These are phyloP conservation scores for Entoloma clypeatum DNA, from an alignment of 1,284 basidiomycete species.

Conservation along the genomic window DNA sequence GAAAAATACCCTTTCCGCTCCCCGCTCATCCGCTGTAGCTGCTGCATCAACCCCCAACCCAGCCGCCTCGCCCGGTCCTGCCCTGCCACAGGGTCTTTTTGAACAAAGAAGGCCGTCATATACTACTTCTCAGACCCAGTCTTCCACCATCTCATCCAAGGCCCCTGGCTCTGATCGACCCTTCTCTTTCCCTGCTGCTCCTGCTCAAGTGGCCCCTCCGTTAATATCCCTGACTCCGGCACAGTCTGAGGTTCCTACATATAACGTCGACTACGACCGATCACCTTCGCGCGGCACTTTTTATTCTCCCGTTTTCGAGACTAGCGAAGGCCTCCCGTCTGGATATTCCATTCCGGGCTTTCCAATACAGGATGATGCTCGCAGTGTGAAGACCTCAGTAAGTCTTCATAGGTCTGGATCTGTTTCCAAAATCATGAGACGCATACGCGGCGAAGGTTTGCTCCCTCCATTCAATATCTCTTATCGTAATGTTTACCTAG, in stretches of 20 bases:
- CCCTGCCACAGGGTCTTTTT: constrained; percentile 24
- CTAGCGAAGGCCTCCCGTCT: constrained; percentile 54
- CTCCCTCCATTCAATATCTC: constrained; percentile 7
- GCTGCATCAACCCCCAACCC: constrained; percentile 32
- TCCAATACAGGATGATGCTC: constrained; percentile 77
- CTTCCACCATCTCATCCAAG: constrained; percentile 44
- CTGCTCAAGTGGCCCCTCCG: constrained; percentile 66
- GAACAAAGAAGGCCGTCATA: constrained; percentile 59
- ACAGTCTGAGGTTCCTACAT: constrained; percentile 68
- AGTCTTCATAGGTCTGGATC: constrained; percentile 74
- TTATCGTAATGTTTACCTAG: constrained; percentile 15
- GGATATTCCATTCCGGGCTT: constrained; percentile 80
- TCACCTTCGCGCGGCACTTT: constrained; percentile 51
- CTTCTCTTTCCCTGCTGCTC: constrained; percentile 50
- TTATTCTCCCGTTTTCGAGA: constrained; percentile 49
- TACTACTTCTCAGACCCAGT: constrained; percentile 39
- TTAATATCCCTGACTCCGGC: constrained; percentile 79
- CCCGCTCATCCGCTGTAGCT: constrained; percentile 49
- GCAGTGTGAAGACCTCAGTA: constrained; percentile 69
- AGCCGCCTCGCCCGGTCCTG: constrained; percentile 28
- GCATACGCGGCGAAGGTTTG: constrained; percentile 81
- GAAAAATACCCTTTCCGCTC: constrained; percentile 69
- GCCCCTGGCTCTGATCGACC: constrained; percentile 49
- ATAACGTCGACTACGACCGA: constrained; percentile 57
- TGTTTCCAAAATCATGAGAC: constrained; percentile 84